Evolutionary conservation across 2,329 filamentous ascomycete genomes (phyloP), one percentile per base, ranked within the genome.

Genomic region (Alternaria sp.): DNA sequence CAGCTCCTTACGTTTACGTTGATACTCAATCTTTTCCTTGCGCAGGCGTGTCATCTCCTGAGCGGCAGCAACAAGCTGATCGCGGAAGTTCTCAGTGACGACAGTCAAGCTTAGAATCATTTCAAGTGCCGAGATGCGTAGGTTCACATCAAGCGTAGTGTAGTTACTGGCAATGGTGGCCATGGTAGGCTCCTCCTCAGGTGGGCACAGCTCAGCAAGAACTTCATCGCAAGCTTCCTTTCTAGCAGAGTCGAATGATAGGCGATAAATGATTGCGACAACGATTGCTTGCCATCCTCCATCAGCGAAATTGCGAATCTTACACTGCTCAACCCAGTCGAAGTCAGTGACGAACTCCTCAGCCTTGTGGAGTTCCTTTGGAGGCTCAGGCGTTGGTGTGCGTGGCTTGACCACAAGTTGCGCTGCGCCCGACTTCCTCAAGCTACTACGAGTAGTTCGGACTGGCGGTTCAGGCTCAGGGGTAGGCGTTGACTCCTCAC

Each of bases 11-110:
- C 91, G 89, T 69, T 91, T 88, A 66, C 93, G 88, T 80, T 98
- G 94, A 80, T 89, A 91, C 67, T 97, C 92, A 63, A 97, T 97
- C 82, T 97, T 97, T 76, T 96, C 92, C 79, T 99, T 99, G 51
- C 95, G 90, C 74, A 96, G 93, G 56, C 89, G 88, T 2, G 95
- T 99, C 94, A 98, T 97, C 55, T 93, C 92, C 74, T 94, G 92
- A 66, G 91, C 93, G 80, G 94, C 97, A 64, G 94, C 90, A 68
- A 97, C 93, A 84, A 99, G 91, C 75, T 96, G 97, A 16, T 88
- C 90, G 54, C 94, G 90, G 68, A 98, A 87, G 2, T 91, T 89
- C 75, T 93, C 94, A 0, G 95, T 97, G 72, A 93, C 90, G 57
- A 94, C 85, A 2, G 92, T 94, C 62, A 98, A 84, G 83, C 94